These are phyloP conservation scores for Tuber melanosporum DNA, from an alignment of 495 filamentous ascomycete genomes.

Conservation along the genomic window DNA sequence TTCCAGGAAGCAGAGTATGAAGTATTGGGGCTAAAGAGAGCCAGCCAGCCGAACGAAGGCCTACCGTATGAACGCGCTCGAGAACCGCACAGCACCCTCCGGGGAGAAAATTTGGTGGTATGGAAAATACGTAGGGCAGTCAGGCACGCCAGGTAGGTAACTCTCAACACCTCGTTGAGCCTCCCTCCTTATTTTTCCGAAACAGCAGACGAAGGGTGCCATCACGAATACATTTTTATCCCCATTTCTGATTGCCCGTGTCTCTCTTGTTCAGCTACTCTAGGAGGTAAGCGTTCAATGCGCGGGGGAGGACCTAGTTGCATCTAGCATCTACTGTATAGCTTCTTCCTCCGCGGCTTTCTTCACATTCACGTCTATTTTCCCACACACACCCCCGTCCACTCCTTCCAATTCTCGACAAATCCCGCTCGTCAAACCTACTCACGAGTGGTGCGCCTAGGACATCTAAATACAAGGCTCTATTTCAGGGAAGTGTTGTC, in stretches of 20 bases:
- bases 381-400: background rate
- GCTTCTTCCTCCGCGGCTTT: constrained; percentile 3
- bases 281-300: background rate
- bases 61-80: background rate
- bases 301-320: background rate
- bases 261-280: background rate
- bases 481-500: background rate
- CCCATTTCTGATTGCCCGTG: background rate
- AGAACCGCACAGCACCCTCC: background rate
- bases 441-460: background rate
- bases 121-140: background rate
- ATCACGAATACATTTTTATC: background rate
- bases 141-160: background rate
- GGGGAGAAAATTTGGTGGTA: background rate
- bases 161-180: background rate
- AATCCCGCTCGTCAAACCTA: background rate
- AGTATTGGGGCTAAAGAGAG: background rate
- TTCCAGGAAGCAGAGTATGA: background rate
- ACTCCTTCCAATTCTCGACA: background rate
- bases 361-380: background rate
- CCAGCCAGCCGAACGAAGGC: background rate
- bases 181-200: background rate
- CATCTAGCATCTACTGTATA: background rate
- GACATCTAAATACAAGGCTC: background rate
- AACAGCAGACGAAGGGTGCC: background rate